These are phyloP conservation scores for Psilocybe sp. DNA, from an alignment of 768 basidiomycete genomes.

Conservation along the genomic window DNA sequence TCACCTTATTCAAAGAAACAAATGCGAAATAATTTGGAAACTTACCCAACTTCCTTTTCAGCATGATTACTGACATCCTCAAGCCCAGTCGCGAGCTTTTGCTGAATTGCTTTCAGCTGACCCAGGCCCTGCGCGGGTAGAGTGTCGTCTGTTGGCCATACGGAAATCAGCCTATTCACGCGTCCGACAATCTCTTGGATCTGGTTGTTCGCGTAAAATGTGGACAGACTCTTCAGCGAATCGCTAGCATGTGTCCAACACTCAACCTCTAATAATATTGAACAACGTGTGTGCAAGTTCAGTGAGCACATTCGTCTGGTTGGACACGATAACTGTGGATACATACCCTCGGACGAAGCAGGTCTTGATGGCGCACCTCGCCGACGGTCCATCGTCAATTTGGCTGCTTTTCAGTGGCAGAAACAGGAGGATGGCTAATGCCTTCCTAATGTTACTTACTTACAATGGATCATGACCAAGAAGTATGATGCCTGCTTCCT, in stretches of 20 bases:
- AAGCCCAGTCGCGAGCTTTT: constrained; percentile 59
- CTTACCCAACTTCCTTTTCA: constrained; percentile 65
- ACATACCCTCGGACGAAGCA: constrained; percentile 73
- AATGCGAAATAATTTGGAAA: constrained; percentile 6
- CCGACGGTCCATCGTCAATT: constrained; percentile 53
- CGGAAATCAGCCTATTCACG: constrained; percentile 68
- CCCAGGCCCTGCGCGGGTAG: constrained; percentile 68
- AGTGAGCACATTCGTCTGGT: constrained; percentile 7
- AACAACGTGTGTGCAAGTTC: constrained; percentile 15
- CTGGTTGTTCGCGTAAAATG: constrained; percentile 46
- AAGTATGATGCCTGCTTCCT: no score
- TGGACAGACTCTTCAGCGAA: constrained; percentile 54
- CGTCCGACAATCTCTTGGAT: constrained; percentile 62
- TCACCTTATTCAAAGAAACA: background rate
- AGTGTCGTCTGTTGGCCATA: constrained; percentile 72
- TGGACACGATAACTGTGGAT: background rate
- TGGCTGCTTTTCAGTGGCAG: background rate
- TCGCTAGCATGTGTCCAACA: constrained; percentile 71
- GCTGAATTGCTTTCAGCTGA: constrained; percentile 57
- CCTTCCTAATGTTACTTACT: no score
- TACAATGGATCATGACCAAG: no score
- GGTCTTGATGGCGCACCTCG: constrained; percentile 60
- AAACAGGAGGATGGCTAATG: no score
- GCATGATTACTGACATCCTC: constrained; percentile 58
- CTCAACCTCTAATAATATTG: constrained; percentile 56